Evolutionary conservation across 1,139 yeast genomes (phyloP), one percentile per base, ranked within the genome.

Genomic region (Hemisphaericaspora xylofermentans): DNA sequence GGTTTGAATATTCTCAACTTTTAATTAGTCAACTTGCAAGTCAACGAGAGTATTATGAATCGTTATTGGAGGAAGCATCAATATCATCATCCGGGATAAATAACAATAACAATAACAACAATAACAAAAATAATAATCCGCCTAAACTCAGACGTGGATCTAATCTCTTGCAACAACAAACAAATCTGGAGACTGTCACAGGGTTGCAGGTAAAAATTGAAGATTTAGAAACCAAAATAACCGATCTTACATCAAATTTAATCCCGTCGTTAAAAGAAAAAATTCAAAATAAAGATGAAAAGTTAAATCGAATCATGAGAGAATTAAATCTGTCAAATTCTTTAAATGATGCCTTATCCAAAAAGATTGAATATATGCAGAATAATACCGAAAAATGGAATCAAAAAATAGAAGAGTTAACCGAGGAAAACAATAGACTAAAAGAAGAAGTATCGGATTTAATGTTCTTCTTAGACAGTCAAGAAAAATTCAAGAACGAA

Each of bases 31-130:
- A 89, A 54, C 64, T 89, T 40, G 95, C 89, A 39, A 84, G 94
- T n/a, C 97, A 89, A 60, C 69, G 96, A 40, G 93, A 86, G 47
- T 87, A 84, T 60, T 89, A 86, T 56, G 96, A 88, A 54, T 66
- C 70, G 9, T 71, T 82, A 43, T 52, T 85, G 22, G 60, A 68
- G n/a, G 74, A 73, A 34, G n/a, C n/a, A n/a, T n/a, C n/a, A n/a
- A n/a, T n/a, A n/a, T n/a, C n/a, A n/a, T n/a, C n/a, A n/a, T n/a
- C n/a, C n/a, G n/a, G n/a, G n/a, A n/a, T n/a, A n/a, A n/a, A n/a
- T n/a, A n/a, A n/a, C n/a, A n/a, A n/a, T n/a, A n/a, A n/a, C n/a
- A n/a, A n/a, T n/a, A n/a, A n/a, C n/a, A n/a, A n/a, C n/a, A n/a
- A n/a, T n/a, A n/a, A n/a, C n/a, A n/a, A n/a, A n/a, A n/a, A n/a